These are phyloP conservation scores for Yamadazyma atmosphaerica DNA, from an alignment of 1,139 yeast species.

Conservation along the genomic window DNA sequence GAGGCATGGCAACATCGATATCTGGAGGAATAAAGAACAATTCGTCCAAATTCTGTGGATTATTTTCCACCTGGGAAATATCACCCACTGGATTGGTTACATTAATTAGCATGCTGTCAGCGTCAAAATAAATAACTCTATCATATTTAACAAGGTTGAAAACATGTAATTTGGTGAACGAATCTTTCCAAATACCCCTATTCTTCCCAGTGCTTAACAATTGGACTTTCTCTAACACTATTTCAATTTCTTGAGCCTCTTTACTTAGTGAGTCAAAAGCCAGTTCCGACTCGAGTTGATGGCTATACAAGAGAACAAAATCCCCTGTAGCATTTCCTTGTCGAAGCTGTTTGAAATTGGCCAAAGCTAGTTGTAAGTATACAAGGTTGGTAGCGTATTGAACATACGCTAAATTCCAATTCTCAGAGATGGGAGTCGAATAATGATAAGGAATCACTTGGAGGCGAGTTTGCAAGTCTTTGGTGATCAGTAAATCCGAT, in stretches of 20 bases:
- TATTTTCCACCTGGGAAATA: background rate
- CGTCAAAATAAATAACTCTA: slow-evolving; percentile 39
- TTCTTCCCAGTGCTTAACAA: background rate
- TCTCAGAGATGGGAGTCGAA: background rate
- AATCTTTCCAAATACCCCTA: slow-evolving; percentile 40
- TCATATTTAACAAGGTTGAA: slow-evolving; percentile 50
- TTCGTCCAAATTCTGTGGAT: slow-evolving; percentile 28
- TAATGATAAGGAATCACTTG: background rate
- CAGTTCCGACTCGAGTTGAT: slow-evolving; percentile 11
- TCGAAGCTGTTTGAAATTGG: slow-evolving; percentile 28
- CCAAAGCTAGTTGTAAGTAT: slow-evolving; percentile 34
- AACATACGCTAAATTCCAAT: slow-evolving; percentile 21
- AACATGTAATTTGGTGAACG: slow-evolving; percentile 55
- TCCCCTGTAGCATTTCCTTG: slow-evolving; percentile 23
- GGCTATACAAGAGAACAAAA: slow-evolving; percentile 28
- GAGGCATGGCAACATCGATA: slow-evolving; percentile 34
- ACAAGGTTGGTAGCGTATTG: slow-evolving; percentile 39
- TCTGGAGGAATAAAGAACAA: slow-evolving; percentile 26
- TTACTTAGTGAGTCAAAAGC: background rate
- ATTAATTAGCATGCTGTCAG: slow-evolving; percentile 39
- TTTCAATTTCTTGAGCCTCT: slow-evolving; percentile 8
- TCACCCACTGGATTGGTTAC: slow-evolving; percentile 2
- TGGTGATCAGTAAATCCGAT: background rate
- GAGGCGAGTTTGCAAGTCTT: background rate
- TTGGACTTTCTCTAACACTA: slow-evolving; percentile 6